phyloP scores from a whole-genome alignment of 257 asterid genomes.

The Nicotiana noctiflora region DNA sequence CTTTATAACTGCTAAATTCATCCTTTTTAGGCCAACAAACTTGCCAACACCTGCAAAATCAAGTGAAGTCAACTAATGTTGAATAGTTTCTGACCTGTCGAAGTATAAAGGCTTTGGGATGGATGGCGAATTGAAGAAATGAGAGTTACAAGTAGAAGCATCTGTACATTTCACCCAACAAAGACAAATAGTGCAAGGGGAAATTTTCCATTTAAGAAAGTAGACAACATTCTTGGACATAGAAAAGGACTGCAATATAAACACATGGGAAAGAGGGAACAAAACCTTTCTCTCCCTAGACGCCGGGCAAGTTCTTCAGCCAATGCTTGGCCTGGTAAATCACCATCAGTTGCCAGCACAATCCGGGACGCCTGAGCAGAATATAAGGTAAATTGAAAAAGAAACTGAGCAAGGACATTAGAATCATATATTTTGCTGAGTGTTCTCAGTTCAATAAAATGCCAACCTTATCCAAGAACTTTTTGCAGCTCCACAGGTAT shows the following conservation, averaged over 20 bases:
- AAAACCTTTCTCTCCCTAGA: slow-evolving; percentile 63
- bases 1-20: slow-evolving; percentile 45
- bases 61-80: neutral
- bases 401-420: neutral
- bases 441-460: neutral
- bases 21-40: slow-evolving; percentile 62
- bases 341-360: slow-evolving; percentile 69
- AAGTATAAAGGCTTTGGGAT: neutral
- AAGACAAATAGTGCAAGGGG: neutral
- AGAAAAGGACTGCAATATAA: neutral
- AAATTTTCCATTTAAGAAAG: neutral
- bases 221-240: neutral
- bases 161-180: neutral
- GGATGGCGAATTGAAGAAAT: neutral
- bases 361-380: slow-evolving; percentile 47
- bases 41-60: slow-evolving; percentile 46
- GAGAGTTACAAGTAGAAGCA: neutral
- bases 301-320: slow-evolving; percentile 82
- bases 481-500: slow-evolving; percentile 68
- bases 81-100: neutral
- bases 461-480: slow-evolving; percentile 54
- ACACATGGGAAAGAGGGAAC: neutral
- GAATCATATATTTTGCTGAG: neutral
- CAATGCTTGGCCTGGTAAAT: slow-evolving; percentile 64
- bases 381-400: neutral